Percentiles rank a stretch among this genome's conserved stretches.
Evolutionary conservation across 768 basidiomycete genomes (phyloP).

Genomic region (Udeniomyces megalosporus): DNA sequence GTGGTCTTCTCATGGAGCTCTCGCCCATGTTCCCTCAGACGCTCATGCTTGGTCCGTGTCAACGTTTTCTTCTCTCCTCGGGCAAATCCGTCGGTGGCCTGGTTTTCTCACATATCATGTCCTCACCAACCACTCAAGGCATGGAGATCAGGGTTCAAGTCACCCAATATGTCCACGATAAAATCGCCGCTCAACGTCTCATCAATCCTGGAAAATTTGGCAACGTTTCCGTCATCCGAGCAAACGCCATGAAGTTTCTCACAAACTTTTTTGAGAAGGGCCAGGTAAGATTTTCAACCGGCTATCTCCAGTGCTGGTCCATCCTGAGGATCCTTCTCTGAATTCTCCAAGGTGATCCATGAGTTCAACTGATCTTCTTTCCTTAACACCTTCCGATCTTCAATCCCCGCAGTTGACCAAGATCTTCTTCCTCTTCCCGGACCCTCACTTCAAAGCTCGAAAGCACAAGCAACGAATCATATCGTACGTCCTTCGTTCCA

Average conservation of each 20-base stretch:
- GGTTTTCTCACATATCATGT: neutral
- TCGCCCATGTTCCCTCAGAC: slow-evolving; percentile 82
- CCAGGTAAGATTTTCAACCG: slow-evolving; percentile 38
- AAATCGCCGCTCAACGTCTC: slow-evolving; percentile 79
- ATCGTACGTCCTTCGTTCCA: slow-evolving; percentile 34
- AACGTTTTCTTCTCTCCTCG: neutral
- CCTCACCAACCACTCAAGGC: slow-evolving; percentile 37
- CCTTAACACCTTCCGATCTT: no score
- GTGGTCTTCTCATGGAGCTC: slow-evolving; percentile 74
- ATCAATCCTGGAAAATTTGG: slow-evolving; percentile 26
- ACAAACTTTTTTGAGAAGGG: slow-evolving; percentile 87
- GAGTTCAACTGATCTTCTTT: no score
- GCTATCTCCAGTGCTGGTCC: no score
- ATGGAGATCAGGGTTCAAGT: slow-evolving; percentile 96
- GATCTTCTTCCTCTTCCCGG: slow-evolving; percentile 95
- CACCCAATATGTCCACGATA: slow-evolving; percentile 86
- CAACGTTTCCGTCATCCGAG: slow-evolving; percentile 84
- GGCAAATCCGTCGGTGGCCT: no score
- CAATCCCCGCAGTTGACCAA: slow-evolving; percentile 43
- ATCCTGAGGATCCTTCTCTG: no score
- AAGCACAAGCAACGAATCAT: slow-evolving; percentile 99
- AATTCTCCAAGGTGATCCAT: no score
- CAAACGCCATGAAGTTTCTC: slow-evolving; percentile 96
- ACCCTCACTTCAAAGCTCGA: slow-evolving; percentile 93
- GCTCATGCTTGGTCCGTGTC: slow-evolving; percentile 66